Evolutionary conservation across 306 rosid species (phyloP).

Genomic region (Lathyrus tuberosus): DNA sequence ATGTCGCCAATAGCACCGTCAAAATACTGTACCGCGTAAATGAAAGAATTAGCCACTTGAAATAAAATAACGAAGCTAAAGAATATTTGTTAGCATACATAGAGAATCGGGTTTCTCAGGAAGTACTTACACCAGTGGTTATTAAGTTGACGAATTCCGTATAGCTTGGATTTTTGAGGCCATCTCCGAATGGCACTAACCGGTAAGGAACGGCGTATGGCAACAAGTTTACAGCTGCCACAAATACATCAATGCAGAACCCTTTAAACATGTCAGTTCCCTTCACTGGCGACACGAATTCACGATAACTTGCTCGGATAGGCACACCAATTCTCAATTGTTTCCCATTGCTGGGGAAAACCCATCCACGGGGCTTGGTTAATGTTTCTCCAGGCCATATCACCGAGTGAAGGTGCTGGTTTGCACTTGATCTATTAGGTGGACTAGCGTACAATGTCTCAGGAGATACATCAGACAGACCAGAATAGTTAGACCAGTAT

Average conservation of each 20-base stretch:
- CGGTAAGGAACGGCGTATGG: constrained; percentile 84
- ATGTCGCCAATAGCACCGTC: constrained; percentile 93
- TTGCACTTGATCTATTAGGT: constrained; percentile 73
- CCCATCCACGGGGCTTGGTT: constrained; percentile 93
- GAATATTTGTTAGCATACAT: constrained; percentile 1
- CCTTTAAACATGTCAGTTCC: constrained; percentile 85
- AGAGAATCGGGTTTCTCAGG: constrained; percentile 30
- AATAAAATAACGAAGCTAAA: not conserved
- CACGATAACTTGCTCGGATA: constrained; percentile 66
- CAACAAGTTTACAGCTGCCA: constrained; percentile 73
- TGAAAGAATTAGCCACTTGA: constrained; percentile 37
- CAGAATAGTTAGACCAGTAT: constrained; percentile 97
- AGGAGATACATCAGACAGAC: constrained; percentile 74
- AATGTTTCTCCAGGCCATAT: constrained; percentile 95
- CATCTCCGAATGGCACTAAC: constrained; percentile 77
- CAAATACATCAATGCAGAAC: constrained; percentile 84
- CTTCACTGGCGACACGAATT: constrained; percentile 64
- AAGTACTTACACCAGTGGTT: constrained; percentile 73
- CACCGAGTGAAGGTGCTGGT: constrained; percentile 60
- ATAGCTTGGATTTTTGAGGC: constrained; percentile 75
- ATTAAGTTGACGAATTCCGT: constrained; percentile 63
- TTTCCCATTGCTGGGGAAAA: constrained; percentile 87
- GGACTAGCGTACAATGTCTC: constrained; percentile 75
- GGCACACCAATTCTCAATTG: constrained; percentile 82
- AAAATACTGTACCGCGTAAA: constrained; percentile 49